Evolutionary conservation across 495 filamentous ascomycete genomes (phyloP).

Genomic region (Podospora sp.): DNA sequence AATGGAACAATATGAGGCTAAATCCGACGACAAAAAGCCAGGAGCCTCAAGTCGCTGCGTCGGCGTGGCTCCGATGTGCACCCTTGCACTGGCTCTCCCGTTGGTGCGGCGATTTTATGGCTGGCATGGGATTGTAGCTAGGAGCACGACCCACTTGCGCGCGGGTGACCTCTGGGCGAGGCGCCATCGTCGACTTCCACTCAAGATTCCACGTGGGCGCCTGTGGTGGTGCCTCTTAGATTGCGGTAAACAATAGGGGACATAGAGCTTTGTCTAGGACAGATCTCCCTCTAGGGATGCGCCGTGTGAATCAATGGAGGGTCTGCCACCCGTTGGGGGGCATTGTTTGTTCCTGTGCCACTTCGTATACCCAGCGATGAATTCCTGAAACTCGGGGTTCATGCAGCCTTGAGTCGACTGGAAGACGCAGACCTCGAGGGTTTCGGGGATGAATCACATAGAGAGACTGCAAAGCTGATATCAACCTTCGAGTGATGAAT

Average conservation of each 20-base stretch:
- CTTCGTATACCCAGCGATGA: not conserved
- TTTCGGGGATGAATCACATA: slow-evolving; percentile 19
- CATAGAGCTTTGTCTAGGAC: not conserved
- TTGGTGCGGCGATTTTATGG: slow-evolving; percentile 17
- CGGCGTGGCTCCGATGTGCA: slow-evolving; percentile 20
- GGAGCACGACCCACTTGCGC: not conserved
- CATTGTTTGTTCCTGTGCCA: not conserved
- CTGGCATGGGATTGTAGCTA: not conserved
- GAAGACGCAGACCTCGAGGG: not conserved
- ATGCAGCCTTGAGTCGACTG: not conserved
- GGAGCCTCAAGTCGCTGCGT: slow-evolving; percentile 4
- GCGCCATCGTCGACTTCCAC: not conserved
- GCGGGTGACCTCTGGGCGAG: not conserved
- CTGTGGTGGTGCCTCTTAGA: not conserved
- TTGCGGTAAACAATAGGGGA: not conserved
- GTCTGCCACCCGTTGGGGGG: not conserved
- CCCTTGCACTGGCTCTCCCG: not conserved
- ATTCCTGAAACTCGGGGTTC: not conserved
- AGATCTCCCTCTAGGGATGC: not conserved
- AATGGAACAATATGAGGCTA: slow-evolving; percentile 41
- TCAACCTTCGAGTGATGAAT: not conserved
- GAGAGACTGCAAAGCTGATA: not conserved
- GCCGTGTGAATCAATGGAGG: not conserved
- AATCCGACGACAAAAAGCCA: slow-evolving; percentile 24
- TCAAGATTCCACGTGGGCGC: not conserved